A percentile compares a stretch with the other conserved stretches of the same genome.
phyloP scores from a whole-genome alignment of 352 stramenopile genomes.

The Phytopythium delawarense region DNA sequence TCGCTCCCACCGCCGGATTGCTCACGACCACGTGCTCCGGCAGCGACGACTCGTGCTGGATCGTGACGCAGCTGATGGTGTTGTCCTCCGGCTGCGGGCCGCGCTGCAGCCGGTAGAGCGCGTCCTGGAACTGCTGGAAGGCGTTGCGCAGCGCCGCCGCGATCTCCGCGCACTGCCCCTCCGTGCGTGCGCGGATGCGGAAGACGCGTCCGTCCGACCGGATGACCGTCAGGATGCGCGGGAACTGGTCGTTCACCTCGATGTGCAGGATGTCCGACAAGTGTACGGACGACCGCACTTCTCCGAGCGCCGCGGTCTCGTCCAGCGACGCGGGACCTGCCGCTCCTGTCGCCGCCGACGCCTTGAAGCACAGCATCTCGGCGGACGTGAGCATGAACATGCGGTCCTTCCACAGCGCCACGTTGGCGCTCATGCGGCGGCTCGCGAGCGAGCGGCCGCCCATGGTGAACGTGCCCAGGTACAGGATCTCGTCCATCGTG shows the following conservation, averaged over 20 bases:
- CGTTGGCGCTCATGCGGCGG: constrained; percentile 64
- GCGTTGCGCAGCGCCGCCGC: constrained; percentile 38
- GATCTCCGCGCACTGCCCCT: constrained; percentile 66
- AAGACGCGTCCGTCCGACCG: constrained; percentile 71
- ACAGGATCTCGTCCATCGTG: constrained; percentile 73
- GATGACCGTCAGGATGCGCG: constrained; percentile 70
- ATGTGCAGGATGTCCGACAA: constrained; percentile 78
- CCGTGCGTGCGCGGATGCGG: constrained; percentile 56
- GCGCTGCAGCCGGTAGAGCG: constrained; percentile 64
- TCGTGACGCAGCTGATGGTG: constrained; percentile 63
- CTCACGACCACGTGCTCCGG: constrained; percentile 49
- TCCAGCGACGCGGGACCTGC: neutral
- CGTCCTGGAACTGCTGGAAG: constrained; percentile 68
- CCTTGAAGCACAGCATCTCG: constrained; percentile 78
- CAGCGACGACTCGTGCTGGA: constrained; percentile 68
- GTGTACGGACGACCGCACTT: constrained; percentile 65
- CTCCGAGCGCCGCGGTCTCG: constrained; percentile 41
- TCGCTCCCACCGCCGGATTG: constrained; percentile 41
- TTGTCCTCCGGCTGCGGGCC: constrained; percentile 63
- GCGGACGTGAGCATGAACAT: constrained; percentile 74
- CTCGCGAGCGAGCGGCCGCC: constrained; percentile 63
- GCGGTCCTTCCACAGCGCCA: constrained; percentile 76
- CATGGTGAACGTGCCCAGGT: constrained; percentile 77
- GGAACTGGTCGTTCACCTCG: constrained; percentile 66
- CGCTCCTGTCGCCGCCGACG: constrained; percentile 8